These are phyloP conservation scores for Panaeolus papilionaceus DNA, from an alignment of 768 basidiomycete genomes.

Conservation along the genomic window DNA sequence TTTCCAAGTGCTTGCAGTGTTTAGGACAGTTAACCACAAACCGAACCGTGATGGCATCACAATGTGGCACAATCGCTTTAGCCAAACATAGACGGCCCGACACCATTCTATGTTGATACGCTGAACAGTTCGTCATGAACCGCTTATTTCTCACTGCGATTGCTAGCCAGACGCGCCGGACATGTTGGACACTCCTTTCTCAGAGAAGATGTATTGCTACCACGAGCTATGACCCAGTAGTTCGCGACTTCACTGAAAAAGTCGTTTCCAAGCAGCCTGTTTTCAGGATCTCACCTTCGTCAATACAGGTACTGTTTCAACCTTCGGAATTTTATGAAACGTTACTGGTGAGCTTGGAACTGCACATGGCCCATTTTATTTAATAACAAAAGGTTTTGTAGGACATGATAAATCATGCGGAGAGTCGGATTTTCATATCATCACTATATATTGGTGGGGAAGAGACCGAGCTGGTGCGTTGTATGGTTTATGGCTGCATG, in stretches of 20 bases:
- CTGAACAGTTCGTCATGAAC: background rate
- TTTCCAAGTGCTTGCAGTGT: background rate
- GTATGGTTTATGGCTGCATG: conserved; percentile 36
- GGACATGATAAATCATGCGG: conserved; percentile 82
- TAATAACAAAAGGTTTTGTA: conserved; percentile 35
- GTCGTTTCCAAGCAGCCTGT: conserved; percentile 52
- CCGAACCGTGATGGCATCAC: background rate
- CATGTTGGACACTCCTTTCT: background rate
- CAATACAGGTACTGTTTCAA: conserved; percentile 58
- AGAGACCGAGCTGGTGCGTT: conserved; percentile 79
- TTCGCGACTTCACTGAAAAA: conserved; percentile 42
- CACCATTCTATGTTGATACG: background rate
- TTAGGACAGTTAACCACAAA: background rate
- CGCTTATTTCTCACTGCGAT: conserved; percentile 20
- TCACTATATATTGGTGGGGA: conserved; percentile 87
- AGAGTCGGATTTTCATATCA: conserved; percentile 84
- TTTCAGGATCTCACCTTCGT: conserved; percentile 49
- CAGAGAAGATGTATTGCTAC: conserved; percentile 33
- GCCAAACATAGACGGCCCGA: background rate
- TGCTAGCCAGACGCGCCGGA: conserved; percentile 14
- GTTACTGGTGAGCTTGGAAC: conserved; percentile 52
- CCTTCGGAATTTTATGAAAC: conserved; percentile 64
- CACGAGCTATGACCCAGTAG: conserved; percentile 36
- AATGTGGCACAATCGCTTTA: background rate
- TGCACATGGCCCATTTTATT: background rate